Evolutionary conservation across 2,329 filamentous ascomycete species (phyloP), one percentile per base, ranked within the genome.

Genomic region (Talaromyces rugulosus): DNA sequence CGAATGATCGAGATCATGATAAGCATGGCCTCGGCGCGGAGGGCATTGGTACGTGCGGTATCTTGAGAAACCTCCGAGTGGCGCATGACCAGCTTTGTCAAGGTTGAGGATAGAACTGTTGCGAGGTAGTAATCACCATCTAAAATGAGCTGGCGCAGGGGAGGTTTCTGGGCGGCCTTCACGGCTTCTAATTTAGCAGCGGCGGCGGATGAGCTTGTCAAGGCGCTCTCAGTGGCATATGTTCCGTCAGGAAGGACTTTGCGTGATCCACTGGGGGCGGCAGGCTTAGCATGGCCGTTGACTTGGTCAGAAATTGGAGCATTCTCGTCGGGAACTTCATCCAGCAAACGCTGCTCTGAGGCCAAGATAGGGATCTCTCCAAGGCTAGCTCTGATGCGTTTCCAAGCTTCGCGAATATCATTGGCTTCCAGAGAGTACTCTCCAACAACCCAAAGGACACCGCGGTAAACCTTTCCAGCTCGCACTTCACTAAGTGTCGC

Each of bases 1-100:
- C 95, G 92, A 67, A 99, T 92, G 68, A 99, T 96, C 5, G 95
- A 98, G 69, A 99, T 96, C 93, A 98, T 96, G 74, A 99, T 98
- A 59, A 99, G 85, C 95, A 99, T 99, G 52, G 95, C 95, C 77
- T 99, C 95, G 3, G 95, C 95, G 56, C 92, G 89, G 30, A 99
- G 85, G 33, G 94, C 93, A 70, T 99, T 99, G 33, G 94, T 98
- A 44, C 95, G 89, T 51, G 91, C 90, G 51, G 83, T 78, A 70
- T 97, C 94, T 28, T 89, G 82, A 1, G 94, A 97, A 63, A 98
- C 93, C 73, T 98, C 93, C 1, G 92, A 90, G 75, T 98, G 92
- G 59, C 95, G 90, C 92, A 99, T 96, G 57, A 99, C 95, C 60
- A 99, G 85, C 80, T 99, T 99, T 16, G 95, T 96, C 62, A 99